Evolutionary conservation across 2,329 filamentous ascomycete genomes (phyloP).

Genomic region (Alternaria alternata): DNA sequence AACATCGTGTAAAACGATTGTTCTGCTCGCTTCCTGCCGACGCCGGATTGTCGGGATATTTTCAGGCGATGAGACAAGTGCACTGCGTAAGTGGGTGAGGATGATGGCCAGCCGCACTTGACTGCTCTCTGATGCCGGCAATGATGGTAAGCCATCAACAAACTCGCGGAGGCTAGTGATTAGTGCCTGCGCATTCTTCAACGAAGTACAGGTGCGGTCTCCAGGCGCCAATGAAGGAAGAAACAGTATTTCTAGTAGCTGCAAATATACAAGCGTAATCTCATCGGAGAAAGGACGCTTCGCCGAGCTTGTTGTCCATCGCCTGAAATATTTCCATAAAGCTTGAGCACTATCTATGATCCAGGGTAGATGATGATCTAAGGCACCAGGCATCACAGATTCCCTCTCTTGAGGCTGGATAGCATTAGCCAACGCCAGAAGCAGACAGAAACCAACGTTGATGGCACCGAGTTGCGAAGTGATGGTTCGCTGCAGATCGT

Average conservation of each 20-base stretch:
- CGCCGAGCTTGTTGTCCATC: slow-evolving; percentile 26
- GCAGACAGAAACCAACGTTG: slow-evolving; percentile 37
- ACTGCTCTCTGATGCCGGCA: slow-evolving; percentile 26
- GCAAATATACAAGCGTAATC: slow-evolving; percentile 32
- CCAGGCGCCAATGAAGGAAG: slow-evolving; percentile 8
- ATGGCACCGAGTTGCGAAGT: slow-evolving; percentile 34
- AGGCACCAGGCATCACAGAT: slow-evolving; percentile 2
- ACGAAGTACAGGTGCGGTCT: slow-evolving; percentile 20
- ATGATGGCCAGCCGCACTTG: slow-evolving; percentile 38
- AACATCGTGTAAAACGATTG: slow-evolving; percentile 23
- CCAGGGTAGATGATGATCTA: slow-evolving; percentile 36
- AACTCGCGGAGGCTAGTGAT: slow-evolving; percentile 29
- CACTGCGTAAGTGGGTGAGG: slow-evolving; percentile 28
- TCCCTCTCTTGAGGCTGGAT: neutral
- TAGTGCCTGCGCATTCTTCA: slow-evolving; percentile 33
- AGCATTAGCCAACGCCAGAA: slow-evolving; percentile 27
- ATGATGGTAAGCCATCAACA: slow-evolving; percentile 23
- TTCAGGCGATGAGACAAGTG: slow-evolving; percentile 7
- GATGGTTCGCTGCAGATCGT: slow-evolving; percentile 49
- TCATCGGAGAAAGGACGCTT: slow-evolving; percentile 28
- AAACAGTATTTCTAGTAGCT: slow-evolving; percentile 29
- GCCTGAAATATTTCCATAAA: slow-evolving; percentile 37
- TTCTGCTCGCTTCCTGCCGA: slow-evolving; percentile 10
- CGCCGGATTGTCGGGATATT: neutral
- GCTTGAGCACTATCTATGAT: slow-evolving; percentile 32